Conservation (phyloP, 495 filamentous ascomycete species). For the Aspergillus mulundensis region DNA sequence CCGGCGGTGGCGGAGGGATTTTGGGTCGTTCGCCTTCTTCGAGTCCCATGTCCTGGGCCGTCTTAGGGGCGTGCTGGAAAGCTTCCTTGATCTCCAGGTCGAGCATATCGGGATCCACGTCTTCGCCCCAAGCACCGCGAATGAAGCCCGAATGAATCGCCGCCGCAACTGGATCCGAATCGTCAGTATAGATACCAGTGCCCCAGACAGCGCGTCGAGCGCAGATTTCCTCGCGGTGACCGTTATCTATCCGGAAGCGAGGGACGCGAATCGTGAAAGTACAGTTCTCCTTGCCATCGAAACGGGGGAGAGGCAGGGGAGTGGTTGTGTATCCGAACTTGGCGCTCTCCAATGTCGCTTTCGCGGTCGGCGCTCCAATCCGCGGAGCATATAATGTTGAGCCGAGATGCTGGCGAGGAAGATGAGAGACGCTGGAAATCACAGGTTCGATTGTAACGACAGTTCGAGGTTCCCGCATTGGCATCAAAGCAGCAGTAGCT, state of each 20-base stretch:
- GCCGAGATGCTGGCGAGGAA: slow-evolving; percentile 77
- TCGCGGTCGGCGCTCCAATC: slow-evolving; percentile 45
- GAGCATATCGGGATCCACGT: slow-evolving; percentile 64
- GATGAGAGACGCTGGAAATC: slow-evolving; percentile 61
- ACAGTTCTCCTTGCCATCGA: slow-evolving; percentile 82
- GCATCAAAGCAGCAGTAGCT: slow-evolving; percentile 31
- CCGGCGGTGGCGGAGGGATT: slow-evolving; percentile 36
- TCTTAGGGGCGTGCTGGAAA: slow-evolving; percentile 36
- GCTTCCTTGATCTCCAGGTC: slow-evolving; percentile 55
- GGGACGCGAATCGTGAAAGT: slow-evolving; percentile 85
- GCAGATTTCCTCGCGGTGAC: slow-evolving; percentile 76
- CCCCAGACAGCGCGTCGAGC: slow-evolving; percentile 79
- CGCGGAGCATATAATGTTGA: slow-evolving; percentile 56
- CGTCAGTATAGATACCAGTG: slow-evolving; percentile 90
- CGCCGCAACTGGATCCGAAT: slow-evolving; percentile 88
- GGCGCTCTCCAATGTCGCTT: slow-evolving; percentile 44
- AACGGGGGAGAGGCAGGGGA: slow-evolving; percentile 71
- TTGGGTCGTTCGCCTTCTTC: slow-evolving; percentile 30
- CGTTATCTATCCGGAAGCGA: slow-evolving; percentile 64
- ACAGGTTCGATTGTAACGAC: slow-evolving; percentile 63
- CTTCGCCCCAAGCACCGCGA: slow-evolving; percentile 77
- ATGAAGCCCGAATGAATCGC: slow-evolving; percentile 94
- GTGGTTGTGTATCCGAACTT: slow-evolving; percentile 66
- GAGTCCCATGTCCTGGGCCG: slow-evolving; percentile 21
- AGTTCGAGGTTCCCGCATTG: slow-evolving; percentile 58